A percentile compares a stretch with the other conserved stretches of the same genome.
Conservation (phyloP, 805 yeast species). For the Barnettozyma siamensis region DNA sequence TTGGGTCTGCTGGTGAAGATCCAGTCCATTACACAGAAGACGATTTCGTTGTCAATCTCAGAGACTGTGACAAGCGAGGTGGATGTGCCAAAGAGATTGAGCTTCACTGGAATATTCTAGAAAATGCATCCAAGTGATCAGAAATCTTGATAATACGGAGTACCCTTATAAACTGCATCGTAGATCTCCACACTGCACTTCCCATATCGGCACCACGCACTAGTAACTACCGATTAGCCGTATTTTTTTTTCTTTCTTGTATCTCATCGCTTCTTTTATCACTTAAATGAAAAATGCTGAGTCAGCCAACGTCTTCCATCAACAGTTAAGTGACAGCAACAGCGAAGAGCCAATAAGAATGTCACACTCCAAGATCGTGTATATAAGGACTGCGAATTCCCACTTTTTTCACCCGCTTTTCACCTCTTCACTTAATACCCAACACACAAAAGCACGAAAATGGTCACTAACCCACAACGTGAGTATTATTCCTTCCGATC, state of each 20-base stretch:
- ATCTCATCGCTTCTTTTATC: conserved; percentile 19
- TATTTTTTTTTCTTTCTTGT: too few relatives aligned
- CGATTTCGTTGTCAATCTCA: conserved; percentile 62
- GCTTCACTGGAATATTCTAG: conserved; percentile 25
- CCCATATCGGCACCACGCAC: too few relatives aligned
- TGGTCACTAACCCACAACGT: conserved; percentile 1
- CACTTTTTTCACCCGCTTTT: conserved; percentile 1
- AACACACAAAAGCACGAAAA: neutral
- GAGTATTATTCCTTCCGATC: too few relatives aligned
- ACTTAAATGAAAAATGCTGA: conserved; percentile 15
- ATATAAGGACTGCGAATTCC: conserved; percentile 1
- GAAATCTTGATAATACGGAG: too few relatives aligned
- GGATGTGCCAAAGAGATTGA: conserved; percentile 49
- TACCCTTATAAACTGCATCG: too few relatives aligned
- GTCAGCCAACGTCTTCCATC: neutral
- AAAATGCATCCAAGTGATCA: too few relatives aligned
- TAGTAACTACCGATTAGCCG: too few relatives aligned
- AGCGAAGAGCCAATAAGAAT: conserved; percentile 18
- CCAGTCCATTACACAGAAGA: conserved; percentile 50
- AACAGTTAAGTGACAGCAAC: conserved; percentile 23
- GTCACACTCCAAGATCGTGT: conserved; percentile 2
- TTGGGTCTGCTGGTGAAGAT: conserved; percentile 37
- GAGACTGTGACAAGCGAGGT: conserved; percentile 44
- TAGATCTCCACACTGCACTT: too few relatives aligned
- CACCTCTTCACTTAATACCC: neutral